Percentiles rank a stretch among this genome's conserved stretches.
phyloP scores from a whole-genome alignment of 768 basidiomycete species.

The Pholiota conissans region DNA sequence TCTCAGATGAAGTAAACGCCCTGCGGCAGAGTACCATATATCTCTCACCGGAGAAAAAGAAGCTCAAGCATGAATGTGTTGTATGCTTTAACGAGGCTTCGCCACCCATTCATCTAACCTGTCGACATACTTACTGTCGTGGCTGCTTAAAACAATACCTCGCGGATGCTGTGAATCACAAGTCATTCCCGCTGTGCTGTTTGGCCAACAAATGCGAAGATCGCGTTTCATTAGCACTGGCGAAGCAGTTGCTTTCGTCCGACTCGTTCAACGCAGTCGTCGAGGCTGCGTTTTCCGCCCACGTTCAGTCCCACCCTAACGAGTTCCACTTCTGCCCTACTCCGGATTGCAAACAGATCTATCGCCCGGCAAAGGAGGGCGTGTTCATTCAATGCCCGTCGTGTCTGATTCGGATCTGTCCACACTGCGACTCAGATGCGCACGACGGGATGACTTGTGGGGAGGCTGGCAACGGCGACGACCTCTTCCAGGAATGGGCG shows the following conservation, averaged over 20 bases:
- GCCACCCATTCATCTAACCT: conserved; percentile 52
- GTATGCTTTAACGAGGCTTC: conserved; percentile 65
- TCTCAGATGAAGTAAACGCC: background rate
- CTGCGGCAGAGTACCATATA: background rate
- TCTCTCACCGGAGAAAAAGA: background rate
- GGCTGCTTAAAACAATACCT: conserved; percentile 63
- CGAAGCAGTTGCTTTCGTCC: conserved; percentile 49
- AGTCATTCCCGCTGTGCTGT: conserved; percentile 70
- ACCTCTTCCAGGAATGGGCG: conserved; percentile 66
- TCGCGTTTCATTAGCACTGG: conserved; percentile 53
- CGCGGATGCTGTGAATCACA: conserved; percentile 52
- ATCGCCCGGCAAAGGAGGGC: conserved; percentile 52
- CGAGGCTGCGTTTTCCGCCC: conserved; percentile 57
- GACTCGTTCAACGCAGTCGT: conserved; percentile 56
- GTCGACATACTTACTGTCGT: conserved; percentile 71
- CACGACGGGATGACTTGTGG: conserved; percentile 73
- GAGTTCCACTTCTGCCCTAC: conserved; percentile 79
- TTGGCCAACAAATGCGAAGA: conserved; percentile 62
- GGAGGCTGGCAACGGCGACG: conserved; percentile 54
- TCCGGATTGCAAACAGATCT: conserved; percentile 75
- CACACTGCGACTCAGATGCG: conserved; percentile 50
- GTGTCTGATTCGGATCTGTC: conserved; percentile 70
- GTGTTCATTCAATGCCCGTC: conserved; percentile 67
- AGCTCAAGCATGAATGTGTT: conserved; percentile 45
- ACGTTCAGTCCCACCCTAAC: conserved; percentile 57